Evolutionary conservation across 2,329 filamentous ascomycete species (phyloP).

Genomic region (Thelonectria olida): DNA sequence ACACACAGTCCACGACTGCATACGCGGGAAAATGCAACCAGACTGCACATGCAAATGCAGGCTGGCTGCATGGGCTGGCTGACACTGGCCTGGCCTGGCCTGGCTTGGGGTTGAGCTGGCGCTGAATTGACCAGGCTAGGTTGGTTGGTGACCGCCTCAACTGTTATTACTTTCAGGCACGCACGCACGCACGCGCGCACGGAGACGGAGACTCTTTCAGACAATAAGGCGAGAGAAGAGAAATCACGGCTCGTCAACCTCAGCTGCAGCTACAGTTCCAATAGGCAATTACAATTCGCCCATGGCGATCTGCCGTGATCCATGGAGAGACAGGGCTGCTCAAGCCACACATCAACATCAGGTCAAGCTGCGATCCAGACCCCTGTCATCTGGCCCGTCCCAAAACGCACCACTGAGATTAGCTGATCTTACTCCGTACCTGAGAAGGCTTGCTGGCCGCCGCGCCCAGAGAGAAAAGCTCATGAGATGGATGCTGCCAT

Average conservation of each 20-base stretch:
- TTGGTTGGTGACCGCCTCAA: background rate
- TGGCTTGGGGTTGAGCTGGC: background rate
- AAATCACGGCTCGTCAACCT: background rate
- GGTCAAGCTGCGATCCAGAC: constrained; percentile 15
- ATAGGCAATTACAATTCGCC: too few relatives aligned
- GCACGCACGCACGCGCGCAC: too few relatives aligned
- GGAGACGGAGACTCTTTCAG: too few relatives aligned
- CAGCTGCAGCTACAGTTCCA: too few relatives aligned
- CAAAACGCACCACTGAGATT: background rate
- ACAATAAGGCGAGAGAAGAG: too few relatives aligned
- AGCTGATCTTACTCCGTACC: background rate
- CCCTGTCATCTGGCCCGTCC: background rate
- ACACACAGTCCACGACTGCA: background rate
- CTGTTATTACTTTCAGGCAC: background rate
- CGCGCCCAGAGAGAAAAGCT: too few relatives aligned
- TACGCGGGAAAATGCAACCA: background rate
- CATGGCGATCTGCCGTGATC: constrained; percentile 2
- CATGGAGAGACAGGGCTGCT: too few relatives aligned
- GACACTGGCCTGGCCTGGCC: too few relatives aligned
- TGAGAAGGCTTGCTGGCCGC: background rate
- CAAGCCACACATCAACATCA: constrained; percentile 17
- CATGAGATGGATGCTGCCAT: too few relatives aligned
- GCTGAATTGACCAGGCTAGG: background rate
- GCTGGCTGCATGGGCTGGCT: background rate
- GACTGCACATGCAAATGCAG: background rate